Base-by-base conservation (phyloP, 2,329 filamentous ascomycete genomes). In the Arthroderma sp. region DNA sequence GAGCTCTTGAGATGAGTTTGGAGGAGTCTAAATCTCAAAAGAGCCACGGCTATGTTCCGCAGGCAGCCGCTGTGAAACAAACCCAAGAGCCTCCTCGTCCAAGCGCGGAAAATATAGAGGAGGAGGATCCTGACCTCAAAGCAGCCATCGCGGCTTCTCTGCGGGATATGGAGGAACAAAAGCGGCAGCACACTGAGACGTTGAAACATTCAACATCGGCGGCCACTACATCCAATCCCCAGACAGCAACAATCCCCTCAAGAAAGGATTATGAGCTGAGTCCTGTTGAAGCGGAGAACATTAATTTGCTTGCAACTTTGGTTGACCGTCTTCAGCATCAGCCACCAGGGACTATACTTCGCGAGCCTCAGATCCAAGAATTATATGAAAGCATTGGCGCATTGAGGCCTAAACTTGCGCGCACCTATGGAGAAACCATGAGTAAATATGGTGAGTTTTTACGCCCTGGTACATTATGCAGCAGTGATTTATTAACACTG, bases 371-470 rank as follows among this genome's bases (percentile, higher is more conserved):
- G 61, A 95, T 98, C 42, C 91, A 98, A 63, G 91, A 98, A 65
- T 71, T 98, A 4, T 98, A 98, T 61, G 91, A 96, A 58, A 93
- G 88, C 55, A 96, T 98, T 55, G 87, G 89, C n/a, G 75, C 86
- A 10, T 69, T 98, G 50, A 77, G 91, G 41, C 91, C 91, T 1
- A 98, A 98, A 63, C 72, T 98, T 45, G 91, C 91, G 4, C 78
- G 91, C 46, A 95, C 89, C 0, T 95, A 96, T 59, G 91, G 91
- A 45, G 91, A 98, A 68, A 95, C 91, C 0, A 96, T 98, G 91
- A 96, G 91, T 75, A 98, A 98, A 65, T 91, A 96, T 63, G 88
- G 85, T 85, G 69, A 60, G 78, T 66, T 29, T 7, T 36, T 29
- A 38, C 40, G n/a, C 39, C 28, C 6, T 40, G 34, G 4, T n/a